phyloP scores from a whole-genome alignment of 371 early-diverging fungal genomes.

The Rhizopus delemar region DNA sequence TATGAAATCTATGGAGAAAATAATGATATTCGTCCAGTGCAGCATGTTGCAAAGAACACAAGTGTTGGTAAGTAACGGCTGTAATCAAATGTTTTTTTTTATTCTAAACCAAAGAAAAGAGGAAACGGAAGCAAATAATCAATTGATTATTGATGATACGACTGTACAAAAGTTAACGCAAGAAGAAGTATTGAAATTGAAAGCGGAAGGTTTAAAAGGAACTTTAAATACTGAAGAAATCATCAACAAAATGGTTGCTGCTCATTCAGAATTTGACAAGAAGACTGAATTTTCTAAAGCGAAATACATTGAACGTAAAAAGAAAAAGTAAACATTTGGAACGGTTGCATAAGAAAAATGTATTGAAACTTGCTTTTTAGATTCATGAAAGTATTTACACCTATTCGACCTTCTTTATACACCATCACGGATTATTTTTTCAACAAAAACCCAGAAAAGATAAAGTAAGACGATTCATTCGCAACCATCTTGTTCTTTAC shows the following conservation, averaged over 20 bases:
- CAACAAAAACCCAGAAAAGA: constrained; percentile 79
- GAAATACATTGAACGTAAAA: constrained; percentile 93
- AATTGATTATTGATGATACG: constrained; percentile 72
- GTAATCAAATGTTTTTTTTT: neutral
- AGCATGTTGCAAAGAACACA: constrained; percentile 38
- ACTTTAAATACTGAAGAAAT: constrained; percentile 64
- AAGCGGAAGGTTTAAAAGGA: constrained; percentile 74
- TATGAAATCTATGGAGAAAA: constrained; percentile 76
- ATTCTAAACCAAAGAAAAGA: constrained; percentile 33
- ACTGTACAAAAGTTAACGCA: constrained; percentile 79
- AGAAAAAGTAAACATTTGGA: constrained; percentile 71
- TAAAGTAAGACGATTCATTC: constrained; percentile 44
- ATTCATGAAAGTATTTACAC: constrained; percentile 85
- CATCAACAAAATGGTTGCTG: constrained; percentile 77
- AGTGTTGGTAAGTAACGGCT: constrained; percentile 38
- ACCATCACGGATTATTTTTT: constrained; percentile 82
- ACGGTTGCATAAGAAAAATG: neutral
- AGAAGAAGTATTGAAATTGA: constrained; percentile 84
- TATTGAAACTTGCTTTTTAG: constrained; percentile 31
- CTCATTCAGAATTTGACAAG: constrained; percentile 81
- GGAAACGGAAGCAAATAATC: constrained; percentile 86
- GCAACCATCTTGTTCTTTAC: neutral
- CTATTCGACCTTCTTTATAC: constrained; percentile 75
- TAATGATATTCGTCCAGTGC: constrained; percentile 50
- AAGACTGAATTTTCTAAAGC: constrained; percentile 96